Base-by-base conservation (phyloP, 768 basidiomycete genomes). In the Galerina marginata region DNA sequence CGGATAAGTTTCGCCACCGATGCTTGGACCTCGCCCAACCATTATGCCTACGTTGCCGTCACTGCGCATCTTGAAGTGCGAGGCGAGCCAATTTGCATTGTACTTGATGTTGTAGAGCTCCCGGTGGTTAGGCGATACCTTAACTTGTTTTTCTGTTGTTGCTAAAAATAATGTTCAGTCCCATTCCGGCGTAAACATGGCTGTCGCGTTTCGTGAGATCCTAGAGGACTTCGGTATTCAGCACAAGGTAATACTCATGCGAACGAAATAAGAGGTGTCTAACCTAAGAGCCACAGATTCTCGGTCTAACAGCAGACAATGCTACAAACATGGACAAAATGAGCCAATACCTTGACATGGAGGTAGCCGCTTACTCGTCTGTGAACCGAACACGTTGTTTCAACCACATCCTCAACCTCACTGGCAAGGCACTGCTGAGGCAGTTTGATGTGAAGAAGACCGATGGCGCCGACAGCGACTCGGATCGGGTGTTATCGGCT, bases 21-120 rank as follows among this genome's bases (percentile, higher is more conserved):
- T 60, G 67, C 67, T 0, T 80, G 77, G 78, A 77, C 73, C 0
- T 76, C 72, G 0, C 72, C 29, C 11, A 49, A 49, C 57, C 73
- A 78, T 40, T 46, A 64, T 3, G 73, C 29, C 29, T 29, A 29
- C 29, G 29, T 29, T 6, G 29, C 29, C 29, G 29, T 29, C 29
- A 29, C 29, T 6, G 29, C 29, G 6, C 29, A 50, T 16, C 9
- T 50, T 9, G 54, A 29, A 15, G 25, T 46, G 2, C 10, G 42
- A 33, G 54, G 54, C 16, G 3, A 7, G 15, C 42, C 25, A 9
- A 36, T 57, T 49, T 57, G 11, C 4, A 20, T 57, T 15, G 37
- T 57, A 20, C 56, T 48, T 50, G 46, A 57, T 40, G 37, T 57
- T 23, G 46, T 57, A 25, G 56, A 57, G 20, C 43, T 57, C 3